phyloP scores from a whole-genome alignment of 192 early-diverging fungal genomes.

The Backusella morwellensis region DNA sequence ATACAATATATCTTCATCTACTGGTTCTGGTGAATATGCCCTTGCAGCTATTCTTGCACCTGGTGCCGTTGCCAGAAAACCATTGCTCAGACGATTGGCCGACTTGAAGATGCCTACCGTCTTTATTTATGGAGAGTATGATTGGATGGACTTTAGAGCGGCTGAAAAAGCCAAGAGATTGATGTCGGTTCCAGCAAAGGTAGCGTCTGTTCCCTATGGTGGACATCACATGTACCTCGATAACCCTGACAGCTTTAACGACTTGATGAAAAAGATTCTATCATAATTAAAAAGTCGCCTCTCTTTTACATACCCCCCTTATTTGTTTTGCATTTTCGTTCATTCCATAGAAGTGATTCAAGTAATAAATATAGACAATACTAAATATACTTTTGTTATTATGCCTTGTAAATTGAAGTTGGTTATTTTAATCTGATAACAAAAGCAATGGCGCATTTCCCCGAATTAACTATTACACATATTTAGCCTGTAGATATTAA shows the following conservation, averaged over 20 bases:
- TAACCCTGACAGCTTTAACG: constrained; percentile 75
- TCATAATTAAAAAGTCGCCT: neutral
- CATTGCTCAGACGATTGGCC: constrained; percentile 65
- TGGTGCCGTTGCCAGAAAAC: constrained; percentile 80
- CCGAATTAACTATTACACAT: too few species aligned
- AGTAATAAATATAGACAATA: neutral
- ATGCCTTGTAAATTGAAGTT: neutral
- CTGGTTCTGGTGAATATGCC: constrained; percentile 83
- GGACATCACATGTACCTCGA: constrained; percentile 91
- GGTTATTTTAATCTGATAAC: neutral
- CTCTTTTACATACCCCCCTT: neutral
- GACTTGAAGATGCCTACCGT: constrained; percentile 68
- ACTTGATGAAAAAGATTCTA: constrained; percentile 12
- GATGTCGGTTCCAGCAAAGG: constrained; percentile 51
- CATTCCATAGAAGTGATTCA: neutral
- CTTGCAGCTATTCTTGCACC: constrained; percentile 71
- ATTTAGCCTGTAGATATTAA: too few species aligned
- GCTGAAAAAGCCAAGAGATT: constrained; percentile 59
- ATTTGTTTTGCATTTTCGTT: neutral
- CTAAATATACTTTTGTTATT: neutral
- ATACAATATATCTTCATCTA: constrained; percentile 74
- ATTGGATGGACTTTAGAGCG: constrained; percentile 89
- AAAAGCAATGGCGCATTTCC: neutral
- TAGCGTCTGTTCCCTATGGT: constrained; percentile 38
- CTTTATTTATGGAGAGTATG: constrained; percentile 55